Evolutionary conservation across 2,329 filamentous ascomycete genomes (phyloP), one percentile per base, ranked within the genome.

Genomic region (Alternaria ventricosa): DNA sequence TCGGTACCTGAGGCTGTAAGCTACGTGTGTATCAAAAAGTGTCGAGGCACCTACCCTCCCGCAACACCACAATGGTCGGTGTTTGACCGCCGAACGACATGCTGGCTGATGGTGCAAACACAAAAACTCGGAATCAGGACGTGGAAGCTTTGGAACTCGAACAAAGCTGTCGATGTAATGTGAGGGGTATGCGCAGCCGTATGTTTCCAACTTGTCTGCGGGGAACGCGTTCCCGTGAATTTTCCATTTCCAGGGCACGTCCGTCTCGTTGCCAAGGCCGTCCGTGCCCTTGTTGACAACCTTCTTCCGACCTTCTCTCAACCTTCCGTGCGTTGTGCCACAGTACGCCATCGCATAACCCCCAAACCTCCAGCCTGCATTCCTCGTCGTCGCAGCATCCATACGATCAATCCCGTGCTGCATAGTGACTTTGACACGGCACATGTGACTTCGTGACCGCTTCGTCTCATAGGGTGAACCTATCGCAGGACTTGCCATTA

Each of bases 41-140:
- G 77, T 57, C 61, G 43, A 68, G 67, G 60, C 73, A 87, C 90
- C 81, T 80, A 96, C 94, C 94, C 87, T 97, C 95, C 86, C 96
- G 96, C 79, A 98, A 89, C 86, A 98, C 94, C 83, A 98, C 93
- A 82, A 97, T 97, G 75, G 95, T 97, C 82, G 95, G 95, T 80
- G 95, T 96, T 84, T 97, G 95, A 81, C 94, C 94, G 85, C 93
- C 93, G 86, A 97, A 97, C 81, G 94, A 96, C 94, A 97, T 97
- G 73, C 66, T 86, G 76, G 76, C 67, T 44, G 54, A 54, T 49
- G 20, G n/a, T 22, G 28, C 44, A 50, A 57, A 62, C 20, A 54
- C 49, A 53, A n/a, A 56, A 61, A 61, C 56, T 50, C 15, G 44
- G 25, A 12, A n/a, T 23, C 15, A 10, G 27, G 27, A 30, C 33